Percentiles rank a stretch among this genome's conserved stretches.
Conservation (phyloP, 805 yeast genomes). For the Kodamaea jinghongensis region DNA sequence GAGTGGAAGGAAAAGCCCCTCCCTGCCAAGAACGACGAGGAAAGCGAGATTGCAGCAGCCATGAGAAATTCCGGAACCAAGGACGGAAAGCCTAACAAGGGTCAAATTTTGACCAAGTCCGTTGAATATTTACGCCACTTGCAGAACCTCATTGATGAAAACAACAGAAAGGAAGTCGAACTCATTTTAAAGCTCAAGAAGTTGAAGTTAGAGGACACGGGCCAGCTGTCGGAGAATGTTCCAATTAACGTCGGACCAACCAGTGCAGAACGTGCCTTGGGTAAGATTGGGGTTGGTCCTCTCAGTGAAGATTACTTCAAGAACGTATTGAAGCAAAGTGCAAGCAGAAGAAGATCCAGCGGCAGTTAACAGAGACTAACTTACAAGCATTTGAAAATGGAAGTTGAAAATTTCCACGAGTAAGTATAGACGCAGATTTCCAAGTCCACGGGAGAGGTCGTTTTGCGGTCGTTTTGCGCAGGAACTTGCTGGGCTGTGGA, state of each 20-base stretch:
- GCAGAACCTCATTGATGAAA: conserved; percentile 73
- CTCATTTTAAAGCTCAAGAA: conserved; percentile 57
- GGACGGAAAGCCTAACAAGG: conserved; percentile 83
- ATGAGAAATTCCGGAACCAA: conserved; percentile 56
- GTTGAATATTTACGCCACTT: conserved; percentile 68
- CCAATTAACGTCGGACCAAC: conserved; percentile 50
- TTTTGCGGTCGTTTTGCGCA: no score
- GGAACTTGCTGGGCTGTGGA: no score
- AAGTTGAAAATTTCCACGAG: no score
- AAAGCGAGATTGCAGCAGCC: conserved; percentile 29
- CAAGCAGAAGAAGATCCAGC: conserved; percentile 10
- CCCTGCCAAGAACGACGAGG: conserved; percentile 15
- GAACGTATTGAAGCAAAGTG: conserved; percentile 13
- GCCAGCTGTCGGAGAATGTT: conserved; percentile 35
- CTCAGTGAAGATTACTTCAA: conserved; percentile 45
- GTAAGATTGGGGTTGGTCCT: conserved; percentile 82
- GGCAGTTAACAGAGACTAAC: no score
- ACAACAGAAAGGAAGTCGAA: conserved; percentile 77
- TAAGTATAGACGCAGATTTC: no score
- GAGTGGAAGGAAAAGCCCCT: conserved; percentile 12
- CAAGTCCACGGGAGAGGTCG: no score
- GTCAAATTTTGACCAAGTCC: conserved; percentile 72
- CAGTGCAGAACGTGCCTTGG: conserved; percentile 74
- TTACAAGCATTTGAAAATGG: no score
- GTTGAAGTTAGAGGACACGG: conserved; percentile 46